phyloP scores from a whole-genome alignment of 306 rosid genomes.

The Malus orientalis region DNA sequence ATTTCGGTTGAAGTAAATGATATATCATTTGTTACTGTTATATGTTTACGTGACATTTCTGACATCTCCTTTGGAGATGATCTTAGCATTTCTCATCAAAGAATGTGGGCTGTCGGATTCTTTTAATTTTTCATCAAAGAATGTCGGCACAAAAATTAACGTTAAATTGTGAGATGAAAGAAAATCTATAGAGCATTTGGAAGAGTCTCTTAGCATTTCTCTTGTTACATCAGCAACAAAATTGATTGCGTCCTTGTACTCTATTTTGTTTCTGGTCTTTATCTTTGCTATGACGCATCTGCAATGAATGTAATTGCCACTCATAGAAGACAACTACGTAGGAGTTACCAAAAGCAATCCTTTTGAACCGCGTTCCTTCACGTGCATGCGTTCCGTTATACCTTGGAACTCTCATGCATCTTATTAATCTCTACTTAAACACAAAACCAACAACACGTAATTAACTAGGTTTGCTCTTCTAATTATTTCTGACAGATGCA shows the following conservation, averaged over 20 bases:
- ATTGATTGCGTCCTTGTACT: background rate
- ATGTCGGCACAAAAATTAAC: too few species aligned
- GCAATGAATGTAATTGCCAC: background rate
- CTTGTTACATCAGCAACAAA: background rate
- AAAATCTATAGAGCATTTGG: rapidly evolving
- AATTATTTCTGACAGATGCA: background rate
- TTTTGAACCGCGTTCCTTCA: background rate
- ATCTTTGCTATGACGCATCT: background rate
- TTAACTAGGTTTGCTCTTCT: background rate
- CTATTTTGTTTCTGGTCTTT: background rate
- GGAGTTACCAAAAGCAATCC: background rate
- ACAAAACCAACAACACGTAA: background rate
- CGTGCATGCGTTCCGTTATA: background rate
- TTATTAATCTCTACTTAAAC: background rate
- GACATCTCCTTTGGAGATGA: too few species aligned
- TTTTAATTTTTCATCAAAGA: too few species aligned
- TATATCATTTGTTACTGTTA: too few species aligned
- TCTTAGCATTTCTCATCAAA: too few species aligned
- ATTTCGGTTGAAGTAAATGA: too few species aligned
- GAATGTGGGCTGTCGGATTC: too few species aligned
- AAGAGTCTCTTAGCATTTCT: too few species aligned
- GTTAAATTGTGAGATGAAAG: rapidly evolving
- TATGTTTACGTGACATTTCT: too few species aligned
- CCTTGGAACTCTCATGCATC: background rate
- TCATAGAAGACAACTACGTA: background rate